Percentiles rank a stretch among this genome's conserved stretches.
Conservation (phyloP, 1,284 basidiomycete genomes). For the Pascua guehoae region DNA sequence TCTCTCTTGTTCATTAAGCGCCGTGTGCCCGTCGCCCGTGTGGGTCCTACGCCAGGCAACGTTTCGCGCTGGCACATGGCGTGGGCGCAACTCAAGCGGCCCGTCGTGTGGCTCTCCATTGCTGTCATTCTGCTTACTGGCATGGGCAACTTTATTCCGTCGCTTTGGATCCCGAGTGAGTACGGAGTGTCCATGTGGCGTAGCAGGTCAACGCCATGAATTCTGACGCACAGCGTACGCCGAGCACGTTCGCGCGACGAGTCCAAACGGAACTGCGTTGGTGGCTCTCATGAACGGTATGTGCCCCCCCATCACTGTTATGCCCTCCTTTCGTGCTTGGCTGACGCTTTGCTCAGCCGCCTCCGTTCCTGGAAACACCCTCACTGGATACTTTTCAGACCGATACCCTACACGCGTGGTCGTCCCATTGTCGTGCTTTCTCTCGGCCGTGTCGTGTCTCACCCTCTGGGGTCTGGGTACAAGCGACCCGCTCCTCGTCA, state of each 20-base stretch:
- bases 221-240: slow-evolving; percentile 32
- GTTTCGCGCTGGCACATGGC: background rate
- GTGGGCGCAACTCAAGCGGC: background rate
- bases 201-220: no score
- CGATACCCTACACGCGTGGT: slow-evolving; percentile 28
- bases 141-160: slow-evolving; percentile 47
- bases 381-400: slow-evolving; percentile 44
- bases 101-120: slow-evolving; percentile 29
- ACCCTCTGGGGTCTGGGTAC: slow-evolving; percentile 48
- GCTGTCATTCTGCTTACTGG: slow-evolving; percentile 38
- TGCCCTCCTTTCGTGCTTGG: background rate
- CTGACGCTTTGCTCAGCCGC: slow-evolving; percentile 20
- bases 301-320: background rate
- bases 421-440: slow-evolving; percentile 34
- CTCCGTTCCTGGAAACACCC: slow-evolving; percentile 39
- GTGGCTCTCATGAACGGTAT: slow-evolving; percentile 46
- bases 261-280: slow-evolving; percentile 39
- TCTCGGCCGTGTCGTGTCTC: slow-evolving; percentile 37
- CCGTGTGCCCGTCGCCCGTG: slow-evolving; percentile 32
- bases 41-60: background rate
- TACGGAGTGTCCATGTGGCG: slow-evolving; percentile 13
- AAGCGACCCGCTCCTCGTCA: slow-evolving; percentile 23
- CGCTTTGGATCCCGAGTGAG: slow-evolving; percentile 46
- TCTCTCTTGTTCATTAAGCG: slow-evolving; percentile 41
- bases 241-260: slow-evolving; percentile 29